Evolutionary conservation across 1,284 basidiomycete genomes (phyloP).

Genomic region (Microstroma glucosiphilum): DNA sequence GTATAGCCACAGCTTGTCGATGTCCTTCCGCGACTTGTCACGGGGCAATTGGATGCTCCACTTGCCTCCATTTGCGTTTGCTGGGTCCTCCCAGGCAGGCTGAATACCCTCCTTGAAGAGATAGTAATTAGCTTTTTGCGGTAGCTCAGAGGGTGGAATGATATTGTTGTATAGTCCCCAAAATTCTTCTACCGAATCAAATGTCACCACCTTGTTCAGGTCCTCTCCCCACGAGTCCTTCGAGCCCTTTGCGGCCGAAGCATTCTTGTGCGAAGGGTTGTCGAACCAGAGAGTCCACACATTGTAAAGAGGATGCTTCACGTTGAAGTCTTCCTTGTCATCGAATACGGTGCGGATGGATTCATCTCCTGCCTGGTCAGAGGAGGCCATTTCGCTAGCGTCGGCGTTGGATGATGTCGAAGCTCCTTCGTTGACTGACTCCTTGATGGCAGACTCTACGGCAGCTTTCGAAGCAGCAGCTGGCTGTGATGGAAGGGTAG

Average conservation of each 20-base stretch:
- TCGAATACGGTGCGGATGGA: constrained; percentile 46
- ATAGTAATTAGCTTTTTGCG: constrained; percentile 96
- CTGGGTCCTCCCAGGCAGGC: constrained; percentile 85
- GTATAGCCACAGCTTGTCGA: constrained; percentile 97
- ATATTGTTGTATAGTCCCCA: constrained; percentile 85
- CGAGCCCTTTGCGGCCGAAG: constrained; percentile 28
- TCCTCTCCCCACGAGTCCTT: constrained; percentile 50
- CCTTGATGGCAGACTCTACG: constrained; percentile 30
- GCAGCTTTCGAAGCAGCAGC: constrained; percentile 38
- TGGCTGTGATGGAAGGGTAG: constrained; percentile 16
- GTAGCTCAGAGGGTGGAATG: constrained; percentile 86
- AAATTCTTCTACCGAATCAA: constrained; percentile 49
- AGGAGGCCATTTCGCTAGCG: constrained; percentile 17
- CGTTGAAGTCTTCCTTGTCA: constrained; percentile 46
- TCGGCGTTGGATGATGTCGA: constrained; percentile 9
- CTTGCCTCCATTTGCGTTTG: constrained; percentile 93
- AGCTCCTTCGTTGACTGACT: neutral
- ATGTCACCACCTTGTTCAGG: constrained; percentile 46
- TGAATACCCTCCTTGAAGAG: constrained; percentile 84
- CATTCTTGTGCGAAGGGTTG: constrained; percentile 44
- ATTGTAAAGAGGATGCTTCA: constrained; percentile 49
- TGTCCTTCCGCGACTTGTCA: constrained; percentile 75
- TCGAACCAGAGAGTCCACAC: constrained; percentile 50
- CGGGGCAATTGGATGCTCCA: constrained; percentile 97
- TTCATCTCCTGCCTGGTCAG: constrained; percentile 10